Base-by-base conservation (phyloP, 78 protist species). In the Chrysochromulina parva region DNA sequence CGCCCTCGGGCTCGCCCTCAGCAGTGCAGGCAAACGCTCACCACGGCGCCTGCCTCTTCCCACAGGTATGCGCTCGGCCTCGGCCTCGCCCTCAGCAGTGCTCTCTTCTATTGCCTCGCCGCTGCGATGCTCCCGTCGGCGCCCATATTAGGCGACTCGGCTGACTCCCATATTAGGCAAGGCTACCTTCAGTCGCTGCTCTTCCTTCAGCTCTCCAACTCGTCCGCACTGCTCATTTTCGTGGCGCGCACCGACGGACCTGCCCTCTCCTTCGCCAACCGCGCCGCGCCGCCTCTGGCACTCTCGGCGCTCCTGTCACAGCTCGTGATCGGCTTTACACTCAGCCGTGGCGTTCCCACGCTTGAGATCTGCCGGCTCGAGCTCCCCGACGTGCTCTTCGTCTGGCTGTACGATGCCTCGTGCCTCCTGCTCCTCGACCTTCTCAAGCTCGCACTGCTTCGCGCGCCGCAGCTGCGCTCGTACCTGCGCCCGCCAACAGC, bases 151-250 rank as follows among this genome's bases (percentile, higher is more conserved):
- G 47, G n/a, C n/a, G n/a, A n/a, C n/a, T n/a, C n/a, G n/a, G n/a
- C n/a, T n/a, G n/a, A n/a, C n/a, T n/a, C n/a, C n/a, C n/a, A n/a
- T n/a, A n/a, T n/a, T n/a, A n/a, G n/a, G n/a, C n/a, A n/a, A n/a
- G n/a, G n/a, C n/a, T 62, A 62, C 69, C 5, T 16, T 7, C 26
- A 62, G 69, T 14, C 69, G 28, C 14, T 7, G 50, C 5, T 78
- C 50, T 78, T 53, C 55, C 85, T 78, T 6, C 85, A 78, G 55
- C 24, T 78, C 53, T 78, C 85, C 62, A 52, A 53, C 62, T 48
- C 85, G 53, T 78, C 85, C 26, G 62, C 53, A 6, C 5, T 78
- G 50, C 53, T 78, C 62, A 78, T 78, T 47, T 78, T 78, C 85
- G 19, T 17, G 22, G 53, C 62, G 62, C 85, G 85, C 62, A 78